Conservation (phyloP, 1,139 yeast genomes). For the Zygosaccharomyces pseudobailii region DNA sequence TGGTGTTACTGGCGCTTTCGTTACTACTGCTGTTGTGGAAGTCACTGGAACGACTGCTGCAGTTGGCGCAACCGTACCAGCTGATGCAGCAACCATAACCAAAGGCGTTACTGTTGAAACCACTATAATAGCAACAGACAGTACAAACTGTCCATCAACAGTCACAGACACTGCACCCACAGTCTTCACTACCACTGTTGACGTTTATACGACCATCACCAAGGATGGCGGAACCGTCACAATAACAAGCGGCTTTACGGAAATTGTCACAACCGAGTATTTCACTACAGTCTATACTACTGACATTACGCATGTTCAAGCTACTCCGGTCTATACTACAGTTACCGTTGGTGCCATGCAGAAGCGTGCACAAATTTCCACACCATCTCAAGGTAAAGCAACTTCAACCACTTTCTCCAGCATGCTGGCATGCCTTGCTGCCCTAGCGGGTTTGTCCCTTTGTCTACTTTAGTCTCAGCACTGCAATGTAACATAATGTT, state of each 20-base stretch:
- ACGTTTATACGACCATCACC: neutral
- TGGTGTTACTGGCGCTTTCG: slow-evolving; percentile 10
- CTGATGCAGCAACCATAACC: slow-evolving; percentile 5
- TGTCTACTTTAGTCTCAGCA: neutral
- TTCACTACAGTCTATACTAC: neutral
- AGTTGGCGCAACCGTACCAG: slow-evolving; percentile 3
- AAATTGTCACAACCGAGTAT: neutral
- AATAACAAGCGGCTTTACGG: neutral
- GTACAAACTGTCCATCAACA: neutral
- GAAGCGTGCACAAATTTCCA: neutral
- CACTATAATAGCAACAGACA: slow-evolving; percentile 1
- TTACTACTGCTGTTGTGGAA: neutral
- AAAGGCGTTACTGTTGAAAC: slow-evolving; percentile 11
- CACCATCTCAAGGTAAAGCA: neutral
- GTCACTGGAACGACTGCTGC: slow-evolving; percentile 4
- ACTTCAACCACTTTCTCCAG: neutral
- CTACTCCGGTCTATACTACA: neutral
- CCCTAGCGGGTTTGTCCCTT: neutral
- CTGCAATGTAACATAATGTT: neutral
- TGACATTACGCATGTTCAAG: neutral
- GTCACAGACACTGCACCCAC: neutral
- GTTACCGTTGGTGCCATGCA: neutral
- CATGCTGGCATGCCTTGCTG: neutral
- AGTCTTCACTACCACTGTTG: neutral
- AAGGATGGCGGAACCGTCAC: neutral